These are phyloP conservation scores for Boletus barrowsii DNA, from an alignment of 768 basidiomycete species.

Conservation along the genomic window DNA sequence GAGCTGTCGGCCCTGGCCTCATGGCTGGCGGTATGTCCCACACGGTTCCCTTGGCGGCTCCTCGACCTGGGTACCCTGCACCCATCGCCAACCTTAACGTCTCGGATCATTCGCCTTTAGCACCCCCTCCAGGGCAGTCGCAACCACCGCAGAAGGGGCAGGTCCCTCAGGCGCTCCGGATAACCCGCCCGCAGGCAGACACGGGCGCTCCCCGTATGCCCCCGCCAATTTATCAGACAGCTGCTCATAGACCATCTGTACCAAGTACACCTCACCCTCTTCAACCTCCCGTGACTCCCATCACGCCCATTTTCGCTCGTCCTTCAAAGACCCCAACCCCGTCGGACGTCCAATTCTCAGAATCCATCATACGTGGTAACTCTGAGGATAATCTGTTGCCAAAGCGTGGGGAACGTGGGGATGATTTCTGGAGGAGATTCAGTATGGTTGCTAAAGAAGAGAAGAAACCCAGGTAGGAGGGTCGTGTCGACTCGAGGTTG, in stretches of 20 bases:
- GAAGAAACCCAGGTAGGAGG: slow-evolving; percentile 45
- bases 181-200: slow-evolving; percentile 18
- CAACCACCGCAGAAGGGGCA: slow-evolving; percentile 29
- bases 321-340: slow-evolving; percentile 42
- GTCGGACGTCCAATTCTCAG: slow-evolving; percentile 47
- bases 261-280: slow-evolving; percentile 69
- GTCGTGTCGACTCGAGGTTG: not conserved
- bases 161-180: slow-evolving; percentile 26
- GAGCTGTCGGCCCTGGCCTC: slow-evolving; percentile 48
- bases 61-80: slow-evolving; percentile 71
- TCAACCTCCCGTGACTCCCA: slow-evolving; percentile 74
- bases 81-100: slow-evolving; percentile 65
- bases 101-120: slow-evolving; percentile 44
- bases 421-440: slow-evolving; percentile 86
- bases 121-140: slow-evolving; percentile 30
- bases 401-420: slow-evolving; percentile 66
- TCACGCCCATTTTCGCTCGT: slow-evolving; percentile 72
- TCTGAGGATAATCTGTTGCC: slow-evolving; percentile 68
- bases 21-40: slow-evolving; percentile 37
- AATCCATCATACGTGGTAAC: slow-evolving; percentile 63
- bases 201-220: slow-evolving; percentile 25
- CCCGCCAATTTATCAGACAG: slow-evolving; percentile 32
- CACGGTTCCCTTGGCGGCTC: slow-evolving; percentile 56
- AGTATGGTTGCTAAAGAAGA: slow-evolving; percentile 79
- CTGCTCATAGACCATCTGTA: slow-evolving; percentile 32